Percentiles rank a stretch among this genome's conserved stretches.
Evolutionary conservation across 78 protist genomes (phyloP).

Genomic region (Mastigamoeba balamuthi): DNA sequence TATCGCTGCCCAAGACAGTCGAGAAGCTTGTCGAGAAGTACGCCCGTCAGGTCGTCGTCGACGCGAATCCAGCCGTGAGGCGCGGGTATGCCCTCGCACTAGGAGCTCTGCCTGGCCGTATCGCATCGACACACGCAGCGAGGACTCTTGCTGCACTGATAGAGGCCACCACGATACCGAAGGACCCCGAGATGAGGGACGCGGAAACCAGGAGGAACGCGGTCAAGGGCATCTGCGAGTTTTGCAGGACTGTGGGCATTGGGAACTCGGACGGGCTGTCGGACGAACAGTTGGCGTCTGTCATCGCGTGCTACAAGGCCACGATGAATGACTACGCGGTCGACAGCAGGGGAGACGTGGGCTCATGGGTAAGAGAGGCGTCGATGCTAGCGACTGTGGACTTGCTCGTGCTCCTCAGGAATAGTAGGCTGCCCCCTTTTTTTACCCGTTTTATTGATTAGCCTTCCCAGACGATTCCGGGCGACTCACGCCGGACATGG

Average conservation of each 20-base stretch:
- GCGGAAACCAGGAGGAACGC: slow-evolving; percentile 79
- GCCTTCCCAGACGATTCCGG: too few relatives aligned
- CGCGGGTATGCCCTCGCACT: slow-evolving; percentile 32
- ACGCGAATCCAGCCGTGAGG: slow-evolving; percentile 23
- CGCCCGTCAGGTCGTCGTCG: background rate
- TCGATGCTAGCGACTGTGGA: background rate
- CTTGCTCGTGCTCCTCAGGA: background rate
- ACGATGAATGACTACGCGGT: slow-evolving; percentile 45
- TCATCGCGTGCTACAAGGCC: too few relatives aligned
- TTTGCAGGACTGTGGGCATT: background rate
- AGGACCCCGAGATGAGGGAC: slow-evolving; percentile 37
- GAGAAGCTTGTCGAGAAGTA: background rate
- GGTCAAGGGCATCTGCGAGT: background rate
- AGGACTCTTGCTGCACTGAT: background rate
- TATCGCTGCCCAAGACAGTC: background rate
- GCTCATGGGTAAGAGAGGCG: slow-evolving; percentile 61
- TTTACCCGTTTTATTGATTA: too few relatives aligned
- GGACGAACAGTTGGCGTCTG: background rate
- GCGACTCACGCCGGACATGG: background rate
- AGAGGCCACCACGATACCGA: background rate
- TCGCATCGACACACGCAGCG: background rate
- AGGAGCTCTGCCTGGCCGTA: slow-evolving; percentile 26
- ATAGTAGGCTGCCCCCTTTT: background rate
- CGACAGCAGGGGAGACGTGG: slow-evolving; percentile 54
- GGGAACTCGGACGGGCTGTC: background rate